A percentile compares a stretch with the other conserved stretches of the same genome.
Conservation (phyloP, 2,329 filamentous ascomycete genomes). For the Trichophyton rubrum region DNA sequence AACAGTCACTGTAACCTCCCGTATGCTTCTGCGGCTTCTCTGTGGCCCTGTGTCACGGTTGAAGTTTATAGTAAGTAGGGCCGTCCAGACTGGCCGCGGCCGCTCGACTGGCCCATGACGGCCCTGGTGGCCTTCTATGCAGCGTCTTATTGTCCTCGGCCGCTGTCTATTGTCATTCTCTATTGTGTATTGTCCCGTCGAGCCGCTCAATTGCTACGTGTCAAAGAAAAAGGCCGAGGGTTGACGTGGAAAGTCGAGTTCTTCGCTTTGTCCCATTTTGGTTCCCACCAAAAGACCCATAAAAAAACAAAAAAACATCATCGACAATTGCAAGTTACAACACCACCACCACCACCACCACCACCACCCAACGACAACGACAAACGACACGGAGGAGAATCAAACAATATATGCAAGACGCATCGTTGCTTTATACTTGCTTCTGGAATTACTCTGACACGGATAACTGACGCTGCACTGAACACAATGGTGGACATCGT, state of each 20-base stretch:
- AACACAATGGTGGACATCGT: conserved; percentile 38
- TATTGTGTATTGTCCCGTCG: not conserved
- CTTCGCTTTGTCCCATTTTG: not conserved
- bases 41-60: not conserved
- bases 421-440: too few species aligned
- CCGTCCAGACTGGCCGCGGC: not conserved
- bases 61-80: not conserved
- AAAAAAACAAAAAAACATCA: too few species aligned
- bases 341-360: too few species aligned
- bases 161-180: not conserved
- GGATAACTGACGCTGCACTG: too few species aligned
- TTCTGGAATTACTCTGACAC: too few species aligned
- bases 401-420: too few species aligned
- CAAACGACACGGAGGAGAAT: too few species aligned
- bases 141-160: not conserved
- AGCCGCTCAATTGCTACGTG: not conserved
- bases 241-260: not conserved
- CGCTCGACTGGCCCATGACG: not conserved
- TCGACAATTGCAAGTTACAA: too few species aligned
- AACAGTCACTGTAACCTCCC: not conserved
- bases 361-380: too few species aligned
- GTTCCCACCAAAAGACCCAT: too few species aligned
- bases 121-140: not conserved
- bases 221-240: too few species aligned
- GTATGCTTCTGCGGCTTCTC: not conserved